Evolutionary conservation across 805 yeast species (phyloP), one percentile per base, ranked within the genome.

Genomic region (Saccharomycopsis guyanensis): DNA sequence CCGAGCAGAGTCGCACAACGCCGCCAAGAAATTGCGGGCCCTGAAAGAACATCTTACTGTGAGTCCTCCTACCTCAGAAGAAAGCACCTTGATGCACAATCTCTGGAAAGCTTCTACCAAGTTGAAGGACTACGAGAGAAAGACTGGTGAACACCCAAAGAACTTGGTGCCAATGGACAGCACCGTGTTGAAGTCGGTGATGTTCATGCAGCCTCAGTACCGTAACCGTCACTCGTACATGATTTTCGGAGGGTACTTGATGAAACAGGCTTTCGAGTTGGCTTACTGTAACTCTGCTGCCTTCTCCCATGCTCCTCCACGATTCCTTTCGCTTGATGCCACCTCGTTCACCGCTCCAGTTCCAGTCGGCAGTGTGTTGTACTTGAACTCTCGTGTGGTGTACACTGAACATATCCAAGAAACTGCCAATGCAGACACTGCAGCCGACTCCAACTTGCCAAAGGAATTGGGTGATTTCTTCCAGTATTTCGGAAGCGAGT

Each of bases 131-230:
- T 35, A 38, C 33, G 27, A 29, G 6, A 32, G 20, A 3, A 34
- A 31, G 3, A 60, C 60, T 3, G 58, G 55, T 7, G 50, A 60
- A 5, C 62, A 66, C 47, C 81, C 82, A n/a, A 63, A 62, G 20
- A 75, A 75, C 51, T 62, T 81, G 25, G 67, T 71, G 38, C 75
- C 75, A 55, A 84, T 87, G 94, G 72, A 75, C 42, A 82, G 86
- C 52, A 81, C 96, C 1, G 66, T 63, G 43, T 72, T 85, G 44
- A 69, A 75, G 43, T 83, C 95, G 8, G 86, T 96, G 4, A 74
- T 82, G 57, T 80, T 88, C 64, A 91, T 89, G 91, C 97, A 89
- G 65, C 97, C 97, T 1, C 97, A 89, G 67, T 89, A 88, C 67
- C 78, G 97, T 66, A 89, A 89, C 69, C 77, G 96, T 61, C 96